Percentiles rank a stretch among this genome's conserved stretches.
Conservation (phyloP, 169 alveolate species). For the Eimeria praecox region DNA sequence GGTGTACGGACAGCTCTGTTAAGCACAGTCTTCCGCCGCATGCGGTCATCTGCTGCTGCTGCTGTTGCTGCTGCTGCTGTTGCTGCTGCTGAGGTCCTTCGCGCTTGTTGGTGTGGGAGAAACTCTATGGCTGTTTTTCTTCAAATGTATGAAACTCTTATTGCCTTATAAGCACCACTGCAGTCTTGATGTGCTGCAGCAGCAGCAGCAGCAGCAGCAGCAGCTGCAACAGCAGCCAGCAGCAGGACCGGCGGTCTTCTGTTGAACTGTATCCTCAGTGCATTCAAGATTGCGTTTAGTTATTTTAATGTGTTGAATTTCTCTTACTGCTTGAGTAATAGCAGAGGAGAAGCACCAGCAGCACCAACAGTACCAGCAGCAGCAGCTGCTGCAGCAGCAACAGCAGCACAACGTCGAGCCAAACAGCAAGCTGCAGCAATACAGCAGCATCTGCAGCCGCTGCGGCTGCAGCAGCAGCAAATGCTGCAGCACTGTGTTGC, state of each 20-base stretch:
- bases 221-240: neutral
- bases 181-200: neutral
- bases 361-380: neutral
- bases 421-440: constrained; percentile 31
- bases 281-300: neutral
- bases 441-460: constrained; percentile 20
- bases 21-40: neutral
- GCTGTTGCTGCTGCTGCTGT: neutral
- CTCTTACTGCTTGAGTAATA: neutral
- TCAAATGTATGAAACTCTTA: neutral
- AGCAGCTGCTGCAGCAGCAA: constrained; percentile 27
- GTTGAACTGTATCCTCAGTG: neutral
- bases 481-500: constrained; percentile 14
- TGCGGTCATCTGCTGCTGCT: neutral
- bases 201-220: constrained; percentile 20
- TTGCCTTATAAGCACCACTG: neutral
- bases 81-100: neutral
- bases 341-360: neutral
- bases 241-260: neutral
- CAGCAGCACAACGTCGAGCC: constrained; percentile 61
- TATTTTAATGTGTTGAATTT: neutral
- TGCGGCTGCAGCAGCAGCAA: neutral
- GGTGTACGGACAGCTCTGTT: neutral
- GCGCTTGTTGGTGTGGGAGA: neutral
- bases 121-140: neutral